A percentile compares a stretch with the other conserved stretches of the same genome.
phyloP scores from a whole-genome alignment of 305 asterid species.

The Fraxinus xanthoxyloides region DNA sequence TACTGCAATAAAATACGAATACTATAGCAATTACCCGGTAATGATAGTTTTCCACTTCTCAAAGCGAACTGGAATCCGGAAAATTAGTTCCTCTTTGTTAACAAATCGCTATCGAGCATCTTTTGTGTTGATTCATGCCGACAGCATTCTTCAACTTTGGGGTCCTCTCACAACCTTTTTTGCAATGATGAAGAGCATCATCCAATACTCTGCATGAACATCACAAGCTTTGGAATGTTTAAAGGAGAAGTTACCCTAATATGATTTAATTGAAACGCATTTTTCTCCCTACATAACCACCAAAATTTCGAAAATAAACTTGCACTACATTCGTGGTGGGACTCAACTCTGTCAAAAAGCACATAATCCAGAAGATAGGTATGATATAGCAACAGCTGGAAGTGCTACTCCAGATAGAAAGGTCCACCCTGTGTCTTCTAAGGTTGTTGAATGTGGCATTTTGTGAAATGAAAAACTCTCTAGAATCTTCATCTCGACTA shows the following conservation, averaged over 20 bases:
- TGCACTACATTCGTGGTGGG: constrained; percentile 53
- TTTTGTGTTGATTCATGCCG: constrained; percentile 41
- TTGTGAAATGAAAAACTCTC: not conserved
- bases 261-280: constrained; percentile 30
- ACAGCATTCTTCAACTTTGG: constrained; percentile 44
- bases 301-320: constrained; percentile 41
- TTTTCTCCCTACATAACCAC: constrained; percentile 36
- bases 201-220: constrained; percentile 42
- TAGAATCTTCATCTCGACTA: constrained; percentile 19
- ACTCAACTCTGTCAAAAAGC: constrained; percentile 22
- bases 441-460: constrained; percentile 22
- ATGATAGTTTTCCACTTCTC: constrained; percentile 28
- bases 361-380: constrained; percentile 16
- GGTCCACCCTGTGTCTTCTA: constrained; percentile 7
- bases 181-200: constrained; percentile 50
- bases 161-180: constrained; percentile 56
- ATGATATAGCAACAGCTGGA: constrained; percentile 20
- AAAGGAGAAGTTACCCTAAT: constrained; percentile 34
- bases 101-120: constrained; percentile 51
- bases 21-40: constrained; percentile 25
- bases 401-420: constrained; percentile 40
- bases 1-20: not conserved
- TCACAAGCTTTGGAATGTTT: constrained; percentile 43
- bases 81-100: constrained; percentile 37
- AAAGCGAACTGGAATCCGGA: constrained; percentile 29